A percentile compares a stretch with the other conserved stretches of the same genome.
phyloP scores from a whole-genome alignment of 768 basidiomycete genomes.

The Lactifluus pinguis region DNA sequence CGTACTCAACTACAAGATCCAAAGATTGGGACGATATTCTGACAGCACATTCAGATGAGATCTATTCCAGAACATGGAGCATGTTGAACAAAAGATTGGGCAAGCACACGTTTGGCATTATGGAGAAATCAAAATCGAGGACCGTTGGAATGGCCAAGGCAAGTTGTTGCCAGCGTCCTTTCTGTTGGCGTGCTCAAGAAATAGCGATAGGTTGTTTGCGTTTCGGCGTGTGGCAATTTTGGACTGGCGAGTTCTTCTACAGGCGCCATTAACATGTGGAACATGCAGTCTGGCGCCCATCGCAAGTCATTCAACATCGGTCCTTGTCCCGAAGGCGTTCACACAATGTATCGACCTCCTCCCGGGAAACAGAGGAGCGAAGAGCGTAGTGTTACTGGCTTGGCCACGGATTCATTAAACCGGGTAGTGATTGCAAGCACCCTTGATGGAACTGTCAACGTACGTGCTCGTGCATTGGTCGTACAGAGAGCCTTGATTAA shows the following conservation, averaged over 20 bases:
- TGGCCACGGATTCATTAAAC: constrained; percentile 84
- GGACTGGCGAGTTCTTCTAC: constrained; percentile 77
- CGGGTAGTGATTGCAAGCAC: constrained; percentile 74
- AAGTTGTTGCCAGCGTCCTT: constrained; percentile 9
- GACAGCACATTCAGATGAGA: constrained; percentile 81
- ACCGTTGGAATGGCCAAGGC: constrained; percentile 68
- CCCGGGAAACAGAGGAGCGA: constrained; percentile 32
- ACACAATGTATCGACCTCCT: constrained; percentile 31
- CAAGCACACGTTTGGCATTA: constrained; percentile 58
- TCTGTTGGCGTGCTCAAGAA: not conserved
- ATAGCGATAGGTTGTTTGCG: constrained; percentile 58
- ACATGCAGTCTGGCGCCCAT: constrained; percentile 89
- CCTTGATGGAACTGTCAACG: constrained; percentile 82
- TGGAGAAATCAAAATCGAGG: constrained; percentile 40
- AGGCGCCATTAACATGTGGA: constrained; percentile 84
- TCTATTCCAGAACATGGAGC: constrained; percentile 80
- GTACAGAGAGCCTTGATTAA: not conserved
- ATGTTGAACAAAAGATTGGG: constrained; percentile 77
- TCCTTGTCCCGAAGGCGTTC: constrained; percentile 46
- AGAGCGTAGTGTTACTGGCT: constrained; percentile 61
- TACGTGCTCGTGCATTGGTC: constrained; percentile 31
- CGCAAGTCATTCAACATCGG: constrained; percentile 71
- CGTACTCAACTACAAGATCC: constrained; percentile 68
- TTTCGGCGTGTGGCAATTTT: constrained; percentile 95
- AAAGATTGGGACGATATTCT: constrained; percentile 98